Conservation (phyloP, 2,329 filamentous ascomycete genomes). For the Fusarium xylarioides region DNA sequence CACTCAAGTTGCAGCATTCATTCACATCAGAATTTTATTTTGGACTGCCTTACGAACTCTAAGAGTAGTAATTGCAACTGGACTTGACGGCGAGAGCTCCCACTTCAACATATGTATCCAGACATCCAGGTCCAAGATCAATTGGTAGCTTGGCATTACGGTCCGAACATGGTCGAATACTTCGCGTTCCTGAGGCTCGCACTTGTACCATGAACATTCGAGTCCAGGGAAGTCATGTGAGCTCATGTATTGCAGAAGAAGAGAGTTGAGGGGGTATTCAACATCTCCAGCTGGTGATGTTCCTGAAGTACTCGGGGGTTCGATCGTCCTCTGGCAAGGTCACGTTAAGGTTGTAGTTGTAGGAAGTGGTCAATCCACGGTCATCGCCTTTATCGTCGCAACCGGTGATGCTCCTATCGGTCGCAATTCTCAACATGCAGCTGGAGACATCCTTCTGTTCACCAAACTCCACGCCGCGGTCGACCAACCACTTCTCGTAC, state of each 20-base stretch:
- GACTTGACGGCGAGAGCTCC: too few relatives aligned
- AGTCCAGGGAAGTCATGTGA: not conserved
- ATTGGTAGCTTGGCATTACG: too few relatives aligned
- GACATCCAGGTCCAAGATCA: too few relatives aligned
- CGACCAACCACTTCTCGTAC: conserved; percentile 52
- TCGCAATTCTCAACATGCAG: conserved; percentile 48
- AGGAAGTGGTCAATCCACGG: rapidly evolving
- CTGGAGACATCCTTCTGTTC: conserved; percentile 45
- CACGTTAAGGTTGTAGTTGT: not conserved
- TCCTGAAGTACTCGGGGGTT: not conserved
- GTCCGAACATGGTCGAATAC: not conserved
- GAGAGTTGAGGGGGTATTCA: not conserved
- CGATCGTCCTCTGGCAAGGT: not conserved
- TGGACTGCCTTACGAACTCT: too few relatives aligned
- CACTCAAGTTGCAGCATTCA: too few relatives aligned
- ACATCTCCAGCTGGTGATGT: not conserved
- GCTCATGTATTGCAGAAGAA: not conserved
- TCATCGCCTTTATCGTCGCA: not conserved
- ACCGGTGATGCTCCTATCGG: conserved; percentile 42
- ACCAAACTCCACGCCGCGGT: conserved; percentile 52
- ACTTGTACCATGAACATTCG: too few relatives aligned
- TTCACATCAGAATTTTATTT: too few relatives aligned
- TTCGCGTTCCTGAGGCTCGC: too few relatives aligned
- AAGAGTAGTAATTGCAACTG: too few relatives aligned
- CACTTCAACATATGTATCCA: too few relatives aligned